Evolutionary conservation across 108 stramenopile genomes (phyloP), one percentile per base, ranked within the genome.

Genomic region (Discostella pseudostelligera): DNA sequence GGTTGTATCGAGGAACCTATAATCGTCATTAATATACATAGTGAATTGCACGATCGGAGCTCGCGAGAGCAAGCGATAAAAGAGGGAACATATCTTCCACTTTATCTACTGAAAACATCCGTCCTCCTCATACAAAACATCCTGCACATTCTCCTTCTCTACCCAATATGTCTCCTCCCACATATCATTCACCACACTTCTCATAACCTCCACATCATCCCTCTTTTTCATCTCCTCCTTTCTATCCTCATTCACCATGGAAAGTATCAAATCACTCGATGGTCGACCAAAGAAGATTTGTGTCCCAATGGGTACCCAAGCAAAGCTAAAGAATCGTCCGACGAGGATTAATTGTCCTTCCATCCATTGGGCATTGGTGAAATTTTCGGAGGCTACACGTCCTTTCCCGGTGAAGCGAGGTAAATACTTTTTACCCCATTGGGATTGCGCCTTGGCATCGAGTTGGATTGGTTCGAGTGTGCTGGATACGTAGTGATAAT

Each of bases 211-310:
- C 8, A 67, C 28, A 45, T 54, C 56, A 53, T 74, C 73, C 35
- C 54, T 66, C 37, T 56, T 60, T 0, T 25, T 13, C 29, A 53
- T n/a, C 1, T 74, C 50, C 37, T 65, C 49, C 29, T 65, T 57
- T 11, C 45, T 20, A 36, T 42, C 53, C 59, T 76, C 78, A 45
- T 54, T 76, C 56, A 80, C 36, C 81, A 92, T 80, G 62, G 85
- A 78, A 42, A 92, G 56, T 0, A 72, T 77, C 25, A 92, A 75
- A 51, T 85, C 85, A 1, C 79, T 57, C 14, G 76, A 79, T 2
- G 90, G 87, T 42, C 90, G 47, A 25, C 90, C 90, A 68, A 92
- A 92, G 56, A 92, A 88, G 0, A 92, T 81, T 68, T 92, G 90
- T 48, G 87, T 84, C 8, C 84, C 81, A 59, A 88, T 85, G 7